Base-by-base conservation (phyloP, 108 stramenopile genomes). In the Cyclotella distinguenda region DNA sequence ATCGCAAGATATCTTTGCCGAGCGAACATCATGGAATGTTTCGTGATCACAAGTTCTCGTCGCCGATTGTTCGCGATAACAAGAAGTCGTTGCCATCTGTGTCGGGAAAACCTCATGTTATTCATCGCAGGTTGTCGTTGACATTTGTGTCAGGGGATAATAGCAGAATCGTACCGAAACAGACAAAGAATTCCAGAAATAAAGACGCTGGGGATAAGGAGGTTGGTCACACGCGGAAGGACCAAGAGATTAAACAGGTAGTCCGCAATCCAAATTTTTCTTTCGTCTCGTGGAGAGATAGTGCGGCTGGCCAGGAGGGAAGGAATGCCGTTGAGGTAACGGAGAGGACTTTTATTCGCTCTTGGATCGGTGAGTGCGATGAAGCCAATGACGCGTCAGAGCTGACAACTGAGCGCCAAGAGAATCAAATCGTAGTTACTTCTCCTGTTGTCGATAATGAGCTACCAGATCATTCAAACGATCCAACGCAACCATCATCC, bases 201-300 rank as follows among this genome's bases (percentile, higher is more conserved):
- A 9, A 43, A 46, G 42, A 18, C 46, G 18, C 48, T 0, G 33
- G 6, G 12, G 30, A 18, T 34, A 49, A 35, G 28, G 8, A 0
- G 4, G 33, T 34, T 27, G 33, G 19, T 7, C 18, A 30, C 3
- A 3, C 60, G 22, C 19, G 26, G 44, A 44, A 23, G 13, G 3
- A 35, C n/a, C n/a, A n/a, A n/a, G n/a, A n/a, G n/a, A n/a, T n/a
- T n/a, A n/a, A n/a, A n/a, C n/a, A n/a, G n/a, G n/a, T n/a, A n/a
- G n/a, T n/a, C n/a, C 12, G 23, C 31, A 46, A 38, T 32, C 46
- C 71, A 35, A 73, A 59, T 33, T 73, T 73, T 38, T 73, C 72
- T 15, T 64, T 73, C 19, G 11, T 50, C 27, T 46, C 72, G 23
- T 73, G 72, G 72, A 60, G 59, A 36, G 63, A 73, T 25, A 73